A percentile compares a stretch with the other conserved stretches of the same genome.
These are phyloP conservation scores for Acanthamoeba royreba DNA, from an alignment of 208 protist genomes.

Conservation along the genomic window DNA sequence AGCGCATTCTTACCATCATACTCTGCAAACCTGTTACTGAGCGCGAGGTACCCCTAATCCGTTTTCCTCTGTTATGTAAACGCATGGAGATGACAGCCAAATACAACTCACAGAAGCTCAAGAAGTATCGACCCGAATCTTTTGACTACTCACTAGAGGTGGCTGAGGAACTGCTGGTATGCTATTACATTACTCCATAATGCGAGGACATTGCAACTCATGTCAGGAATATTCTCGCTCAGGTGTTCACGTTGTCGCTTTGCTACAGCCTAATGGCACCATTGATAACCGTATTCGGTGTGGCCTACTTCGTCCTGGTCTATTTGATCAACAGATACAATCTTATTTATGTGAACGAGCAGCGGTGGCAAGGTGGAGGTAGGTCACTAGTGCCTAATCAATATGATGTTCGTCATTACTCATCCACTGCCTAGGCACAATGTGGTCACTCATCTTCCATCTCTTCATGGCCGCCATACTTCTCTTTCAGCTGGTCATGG, in stretches of 20 bases:
- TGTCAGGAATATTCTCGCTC: background rate
- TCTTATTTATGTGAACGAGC: background rate
- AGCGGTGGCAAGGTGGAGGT: background rate
- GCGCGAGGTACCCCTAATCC: background rate
- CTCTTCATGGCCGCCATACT: background rate
- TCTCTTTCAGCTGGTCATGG: slow-evolving; percentile 14
- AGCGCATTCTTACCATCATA: background rate
- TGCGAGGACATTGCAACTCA: too few species aligned
- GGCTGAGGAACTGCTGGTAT: background rate
- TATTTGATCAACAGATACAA: background rate
- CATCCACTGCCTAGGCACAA: background rate
- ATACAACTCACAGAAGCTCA: background rate
- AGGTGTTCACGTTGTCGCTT: slow-evolving; percentile 21
- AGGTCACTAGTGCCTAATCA: background rate
- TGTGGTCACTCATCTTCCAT: background rate
- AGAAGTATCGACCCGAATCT: background rate
- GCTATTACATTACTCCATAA: too few species aligned
- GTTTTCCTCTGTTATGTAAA: background rate
- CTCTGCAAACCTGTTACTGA: background rate
- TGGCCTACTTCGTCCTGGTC: background rate
- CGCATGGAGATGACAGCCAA: background rate
- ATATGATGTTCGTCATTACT: background rate
- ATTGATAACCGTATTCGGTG: background rate
- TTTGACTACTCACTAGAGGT: background rate
- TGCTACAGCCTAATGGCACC: slow-evolving; percentile 25